Evolutionary conservation across 495 filamentous ascomycete genomes (phyloP), one percentile per base, ranked within the genome.

Genomic region (Letharia lupina): DNA sequence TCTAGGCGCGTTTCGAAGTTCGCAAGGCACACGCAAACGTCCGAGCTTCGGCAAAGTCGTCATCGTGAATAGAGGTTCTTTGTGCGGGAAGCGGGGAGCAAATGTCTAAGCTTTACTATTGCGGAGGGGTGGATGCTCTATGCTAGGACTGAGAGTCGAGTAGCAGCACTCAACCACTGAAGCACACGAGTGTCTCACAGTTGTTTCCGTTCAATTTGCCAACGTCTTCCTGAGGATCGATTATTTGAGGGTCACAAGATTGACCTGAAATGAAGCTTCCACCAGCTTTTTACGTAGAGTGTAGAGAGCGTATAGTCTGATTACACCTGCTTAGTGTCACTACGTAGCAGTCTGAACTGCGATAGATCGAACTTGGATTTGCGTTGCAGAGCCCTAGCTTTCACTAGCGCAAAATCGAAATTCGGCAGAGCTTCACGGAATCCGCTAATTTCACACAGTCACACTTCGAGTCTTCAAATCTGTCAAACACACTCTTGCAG

Each of bases 1-100:
- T 28, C 61, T 66, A 87, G 86, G 87, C 89, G 75, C 88, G 93
- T 75, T 97, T 91, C 83, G 93, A 96, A 84, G 87, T 96, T 79
- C 90, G 87, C 80, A 97, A 96, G 87, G 86, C 91, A 71, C 81
- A 90, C 71, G 88, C 91, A 71, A 92, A 93, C 83, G 82, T 90
- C 74, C 77, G 79, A 71, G 81, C 83, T 69, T 73, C 79, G 69
- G 81, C 84, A 70, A 82, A 83, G 76, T 75, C 78, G 75, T 83
- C 61, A 18, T 69, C 40, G n/a, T 65, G 31, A 57, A 9, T 1
- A 5, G 39, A 45, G 13, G 23, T 37, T 10, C 9, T 13, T 20
- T 60, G 52, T 39, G 39, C 39, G 39, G 12, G 33, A 39, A 65
- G 63, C 33, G 33, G 52, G 42, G 39, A 45, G 41, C 50, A 45